Evolutionary conservation across 1,139 yeast genomes (phyloP).

Genomic region (Taphrina sp.): DNA sequence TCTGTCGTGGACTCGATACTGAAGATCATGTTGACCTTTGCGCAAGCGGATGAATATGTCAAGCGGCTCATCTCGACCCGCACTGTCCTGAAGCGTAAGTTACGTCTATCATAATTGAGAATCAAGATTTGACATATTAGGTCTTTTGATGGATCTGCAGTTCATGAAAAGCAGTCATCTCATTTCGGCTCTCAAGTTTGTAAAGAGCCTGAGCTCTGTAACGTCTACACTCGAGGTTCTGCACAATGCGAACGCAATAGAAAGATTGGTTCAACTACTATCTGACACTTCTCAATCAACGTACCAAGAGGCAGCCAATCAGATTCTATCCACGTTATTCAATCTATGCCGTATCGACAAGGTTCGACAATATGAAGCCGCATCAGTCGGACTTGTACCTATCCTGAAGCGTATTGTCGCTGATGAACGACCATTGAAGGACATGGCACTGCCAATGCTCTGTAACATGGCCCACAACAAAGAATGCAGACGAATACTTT

Average conservation of each 20-base stretch:
- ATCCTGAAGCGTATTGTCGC: constrained; percentile 51
- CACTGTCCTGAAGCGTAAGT: constrained; percentile 31
- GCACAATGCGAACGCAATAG: constrained; percentile 43
- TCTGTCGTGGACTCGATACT: constrained; percentile 38
- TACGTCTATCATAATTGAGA: not conserved
- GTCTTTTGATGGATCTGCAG: constrained; percentile 38
- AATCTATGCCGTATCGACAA: constrained; percentile 62
- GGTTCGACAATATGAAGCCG: constrained; percentile 54
- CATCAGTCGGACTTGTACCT: constrained; percentile 56
- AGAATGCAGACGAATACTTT: constrained; percentile 47
- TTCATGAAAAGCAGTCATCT: constrained; percentile 37
- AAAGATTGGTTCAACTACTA: constrained; percentile 40
- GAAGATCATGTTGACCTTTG: constrained; percentile 42
- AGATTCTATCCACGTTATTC: constrained; percentile 45
- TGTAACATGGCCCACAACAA: constrained; percentile 60
- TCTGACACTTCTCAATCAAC: constrained; percentile 28
- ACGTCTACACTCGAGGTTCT: constrained; percentile 40
- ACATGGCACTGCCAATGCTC: constrained; percentile 60
- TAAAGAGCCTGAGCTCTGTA: constrained; percentile 43
- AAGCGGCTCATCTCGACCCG: constrained; percentile 40
- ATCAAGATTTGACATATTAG: not conserved
- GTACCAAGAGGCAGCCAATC: constrained; percentile 39
- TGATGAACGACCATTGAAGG: constrained; percentile 56
- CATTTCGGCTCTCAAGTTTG: constrained; percentile 41
- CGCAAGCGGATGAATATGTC: constrained; percentile 44